Evolutionary conservation across 306 rosid species (phyloP).

Genomic region (Senna tora): DNA sequence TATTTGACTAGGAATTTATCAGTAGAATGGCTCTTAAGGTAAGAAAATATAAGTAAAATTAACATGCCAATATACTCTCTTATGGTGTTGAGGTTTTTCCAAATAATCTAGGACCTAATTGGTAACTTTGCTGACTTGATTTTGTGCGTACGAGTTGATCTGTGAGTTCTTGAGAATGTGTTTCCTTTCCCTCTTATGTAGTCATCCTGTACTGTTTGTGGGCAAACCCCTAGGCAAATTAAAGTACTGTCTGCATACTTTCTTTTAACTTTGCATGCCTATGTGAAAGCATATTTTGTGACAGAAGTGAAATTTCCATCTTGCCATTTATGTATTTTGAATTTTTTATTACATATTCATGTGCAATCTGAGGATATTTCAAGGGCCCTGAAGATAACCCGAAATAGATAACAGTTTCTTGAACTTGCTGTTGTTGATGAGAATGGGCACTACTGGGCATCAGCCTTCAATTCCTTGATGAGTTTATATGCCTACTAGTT

Average conservation of each 20-base stretch:
- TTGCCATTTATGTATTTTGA: background rate
- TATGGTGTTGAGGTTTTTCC: slow-evolving; percentile 19
- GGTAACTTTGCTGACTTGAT: slow-evolving; percentile 4
- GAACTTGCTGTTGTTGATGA: slow-evolving; percentile 28
- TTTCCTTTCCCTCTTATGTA: slow-evolving; percentile 2
- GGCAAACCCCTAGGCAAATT: slow-evolving; percentile 1
- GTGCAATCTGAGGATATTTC: slow-evolving; percentile 20
- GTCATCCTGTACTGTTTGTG: slow-evolving; percentile 22
- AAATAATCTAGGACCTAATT: slow-evolving; percentile 11
- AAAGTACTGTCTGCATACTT: background rate
- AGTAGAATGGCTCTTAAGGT: slow-evolving; percentile 22
- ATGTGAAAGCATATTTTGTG: slow-evolving; percentile 17
- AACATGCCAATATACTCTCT: slow-evolving; percentile 15
- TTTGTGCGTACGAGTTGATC: background rate
- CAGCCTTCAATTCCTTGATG: slow-evolving; percentile 5
- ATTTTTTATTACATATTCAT: background rate
- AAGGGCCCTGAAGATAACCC: slow-evolving; percentile 20
- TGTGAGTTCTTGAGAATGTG: background rate
- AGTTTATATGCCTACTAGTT: slow-evolving; percentile 24
- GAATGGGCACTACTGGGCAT: slow-evolving; percentile 1
- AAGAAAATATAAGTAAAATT: slow-evolving; percentile 1
- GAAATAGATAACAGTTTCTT: background rate
- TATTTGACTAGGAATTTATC: background rate
- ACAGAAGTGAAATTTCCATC: slow-evolving; percentile 11
- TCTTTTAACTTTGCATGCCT: slow-evolving; percentile 18